Conservation (phyloP, 768 basidiomycete genomes). For the Leucosporidium yakuticum region DNA sequence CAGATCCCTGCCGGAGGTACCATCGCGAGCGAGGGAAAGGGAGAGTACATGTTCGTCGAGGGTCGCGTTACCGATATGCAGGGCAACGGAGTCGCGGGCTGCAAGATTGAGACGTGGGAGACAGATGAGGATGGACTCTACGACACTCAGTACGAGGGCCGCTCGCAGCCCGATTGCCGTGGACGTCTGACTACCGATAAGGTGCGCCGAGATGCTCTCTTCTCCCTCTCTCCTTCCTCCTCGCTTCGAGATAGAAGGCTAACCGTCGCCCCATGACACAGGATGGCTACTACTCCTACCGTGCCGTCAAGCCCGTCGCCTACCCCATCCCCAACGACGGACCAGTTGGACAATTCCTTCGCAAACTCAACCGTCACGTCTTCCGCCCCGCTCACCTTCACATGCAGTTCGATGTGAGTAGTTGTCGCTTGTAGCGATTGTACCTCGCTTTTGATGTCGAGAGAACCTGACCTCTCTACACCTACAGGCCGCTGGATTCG, state of each 20-base stretch:
- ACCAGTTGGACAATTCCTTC: constrained; percentile 61
- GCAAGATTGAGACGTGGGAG: constrained; percentile 46
- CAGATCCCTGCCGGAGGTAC: constrained; percentile 54
- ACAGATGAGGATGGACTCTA: constrained; percentile 47
- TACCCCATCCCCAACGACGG: constrained; percentile 49
- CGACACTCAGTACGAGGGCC: constrained; percentile 28
- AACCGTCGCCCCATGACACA: too few relatives aligned
- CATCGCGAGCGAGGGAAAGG: constrained; percentile 80
- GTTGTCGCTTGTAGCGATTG: not conserved
- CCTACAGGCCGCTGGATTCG: constrained; percentile 57
- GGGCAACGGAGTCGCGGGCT: constrained; percentile 37
- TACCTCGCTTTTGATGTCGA: too few relatives aligned
- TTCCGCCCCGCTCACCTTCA: constrained; percentile 76
- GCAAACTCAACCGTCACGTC: constrained; percentile 56
- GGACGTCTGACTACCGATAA: constrained; percentile 21
- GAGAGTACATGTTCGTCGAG: constrained; percentile 72
- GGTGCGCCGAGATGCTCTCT: too few relatives aligned
- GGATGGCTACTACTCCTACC: constrained; percentile 23
- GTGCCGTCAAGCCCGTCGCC: constrained; percentile 15
- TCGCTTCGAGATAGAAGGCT: too few relatives aligned
- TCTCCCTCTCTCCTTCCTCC: too few relatives aligned
- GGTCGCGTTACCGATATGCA: constrained; percentile 58
- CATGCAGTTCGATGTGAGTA: constrained; percentile 41
- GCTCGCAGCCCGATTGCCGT: constrained; percentile 22
- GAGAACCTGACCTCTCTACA: not conserved